Percentiles rank a stretch among this genome's conserved stretches.
These are phyloP conservation scores for Chrysochromulina parva DNA, from an alignment of 78 protist species.

Conservation along the genomic window DNA sequence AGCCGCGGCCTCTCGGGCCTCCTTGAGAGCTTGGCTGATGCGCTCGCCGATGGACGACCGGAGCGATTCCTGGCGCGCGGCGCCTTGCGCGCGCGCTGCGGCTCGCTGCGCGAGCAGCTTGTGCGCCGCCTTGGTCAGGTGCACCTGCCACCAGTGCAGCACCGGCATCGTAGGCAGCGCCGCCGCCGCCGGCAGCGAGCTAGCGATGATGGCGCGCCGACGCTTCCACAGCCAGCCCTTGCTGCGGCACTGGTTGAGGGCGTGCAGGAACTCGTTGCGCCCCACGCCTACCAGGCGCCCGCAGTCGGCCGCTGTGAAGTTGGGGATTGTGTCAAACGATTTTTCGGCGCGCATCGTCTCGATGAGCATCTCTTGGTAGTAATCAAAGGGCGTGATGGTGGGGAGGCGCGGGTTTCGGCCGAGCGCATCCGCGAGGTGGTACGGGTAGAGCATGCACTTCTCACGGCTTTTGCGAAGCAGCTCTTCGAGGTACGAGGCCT, in stretches of 20 bases:
- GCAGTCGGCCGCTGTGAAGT: slow-evolving; percentile 79
- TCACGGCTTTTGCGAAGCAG: not conserved
- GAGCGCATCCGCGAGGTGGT: slow-evolving; percentile 58
- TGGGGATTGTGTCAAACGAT: slow-evolving; percentile 79
- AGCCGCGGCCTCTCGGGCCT: too few species aligned
- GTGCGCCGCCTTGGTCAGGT: not conserved
- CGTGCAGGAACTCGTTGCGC: slow-evolving; percentile 72
- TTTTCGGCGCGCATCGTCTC: slow-evolving; percentile 40
- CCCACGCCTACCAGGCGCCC: slow-evolving; percentile 68
- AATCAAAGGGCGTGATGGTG: not conserved
- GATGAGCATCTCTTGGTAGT: slow-evolving; percentile 55
- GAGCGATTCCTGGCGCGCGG: too few species aligned
- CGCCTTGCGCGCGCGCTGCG: too few species aligned
- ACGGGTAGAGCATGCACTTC: slow-evolving; percentile 56
- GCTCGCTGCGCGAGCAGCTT: not conserved
- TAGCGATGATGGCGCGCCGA: not conserved
- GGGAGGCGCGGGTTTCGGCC: not conserved
- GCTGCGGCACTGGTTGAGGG: slow-evolving; percentile 51
- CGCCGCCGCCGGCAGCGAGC: not conserved
- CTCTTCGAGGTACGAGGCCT: not conserved
- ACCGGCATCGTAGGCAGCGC: not conserved
- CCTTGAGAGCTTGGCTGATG: too few species aligned
- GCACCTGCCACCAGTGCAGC: slow-evolving; percentile 56
- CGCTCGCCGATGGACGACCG: too few species aligned
- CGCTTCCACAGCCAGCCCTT: slow-evolving; percentile 6